These are phyloP conservation scores for Termitomyces sp. DNA, from an alignment of 768 basidiomycete species.

Conservation along the genomic window DNA sequence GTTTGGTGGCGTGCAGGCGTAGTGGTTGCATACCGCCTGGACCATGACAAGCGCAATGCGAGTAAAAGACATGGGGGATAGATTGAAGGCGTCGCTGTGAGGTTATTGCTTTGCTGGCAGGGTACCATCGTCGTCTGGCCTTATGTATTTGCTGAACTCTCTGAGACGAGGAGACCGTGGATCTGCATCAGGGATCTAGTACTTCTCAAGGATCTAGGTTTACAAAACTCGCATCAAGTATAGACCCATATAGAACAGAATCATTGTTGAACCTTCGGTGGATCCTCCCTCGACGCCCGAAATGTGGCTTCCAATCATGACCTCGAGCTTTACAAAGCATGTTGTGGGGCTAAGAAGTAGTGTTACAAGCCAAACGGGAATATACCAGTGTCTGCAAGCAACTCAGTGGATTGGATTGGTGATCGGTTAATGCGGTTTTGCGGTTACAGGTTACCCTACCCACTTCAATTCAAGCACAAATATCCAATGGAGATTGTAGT, in stretches of 20 bases:
- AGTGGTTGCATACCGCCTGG: constrained; percentile 38
- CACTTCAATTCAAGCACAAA: neutral
- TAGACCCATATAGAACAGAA: constrained; percentile 7
- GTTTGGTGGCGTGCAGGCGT: constrained; percentile 44
- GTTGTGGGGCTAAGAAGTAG: constrained; percentile 1
- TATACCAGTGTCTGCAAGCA: neutral
- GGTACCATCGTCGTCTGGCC: neutral
- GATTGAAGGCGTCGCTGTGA: neutral
- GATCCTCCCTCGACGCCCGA: constrained; percentile 10
- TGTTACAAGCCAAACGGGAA: constrained; percentile 2
- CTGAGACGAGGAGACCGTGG: constrained; percentile 13
- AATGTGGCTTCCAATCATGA: constrained; percentile 3
- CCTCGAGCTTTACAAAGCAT: neutral
- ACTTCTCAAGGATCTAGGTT: constrained; percentile 6
- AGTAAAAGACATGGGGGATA: constrained; percentile 30
- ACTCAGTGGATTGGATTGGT: neutral
- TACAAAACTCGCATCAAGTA: constrained; percentile 3
- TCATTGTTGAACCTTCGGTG: constrained; percentile 7
- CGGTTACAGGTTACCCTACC: neutral
- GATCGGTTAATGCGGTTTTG: neutral
- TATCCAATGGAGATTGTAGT: neutral
- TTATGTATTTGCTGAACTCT: constrained; percentile 4
- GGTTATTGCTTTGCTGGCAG: constrained; percentile 1
- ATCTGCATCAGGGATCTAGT: constrained; percentile 7
- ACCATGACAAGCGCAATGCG: constrained; percentile 33